Percentiles rank a stretch among this genome's conserved stretches.
These are phyloP conservation scores for Boletellus sp. DNA, from an alignment of 768 basidiomycete species.

Conservation along the genomic window DNA sequence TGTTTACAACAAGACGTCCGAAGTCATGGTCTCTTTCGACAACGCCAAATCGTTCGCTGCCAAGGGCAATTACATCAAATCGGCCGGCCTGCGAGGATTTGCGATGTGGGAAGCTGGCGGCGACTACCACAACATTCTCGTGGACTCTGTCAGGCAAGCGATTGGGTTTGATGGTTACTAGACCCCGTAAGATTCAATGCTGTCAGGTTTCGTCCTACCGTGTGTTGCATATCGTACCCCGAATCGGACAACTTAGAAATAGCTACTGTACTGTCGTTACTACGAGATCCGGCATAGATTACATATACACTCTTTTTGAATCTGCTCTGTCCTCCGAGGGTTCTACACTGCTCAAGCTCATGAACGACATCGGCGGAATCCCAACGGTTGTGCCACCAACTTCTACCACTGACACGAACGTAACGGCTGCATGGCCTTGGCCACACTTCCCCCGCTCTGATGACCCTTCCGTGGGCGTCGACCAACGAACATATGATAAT, in stretches of 20 bases:
- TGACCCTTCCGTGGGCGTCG: constrained; percentile 29
- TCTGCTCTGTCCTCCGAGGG: too few species aligned
- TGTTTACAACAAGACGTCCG: constrained; percentile 53
- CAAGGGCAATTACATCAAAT: constrained; percentile 60
- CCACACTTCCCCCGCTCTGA: constrained; percentile 24
- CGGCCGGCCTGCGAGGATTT: constrained; percentile 55
- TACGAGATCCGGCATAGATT: not conserved
- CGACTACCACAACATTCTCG: constrained; percentile 54
- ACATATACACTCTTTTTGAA: too few species aligned
- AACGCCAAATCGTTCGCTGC: constrained; percentile 52
- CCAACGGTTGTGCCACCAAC: not conserved
- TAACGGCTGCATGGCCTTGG: constrained; percentile 1
- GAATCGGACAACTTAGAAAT: too few species aligned
- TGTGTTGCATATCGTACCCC: too few species aligned
- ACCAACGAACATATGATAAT: constrained; percentile 37
- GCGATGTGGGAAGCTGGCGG: constrained; percentile 71
- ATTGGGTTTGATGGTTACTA: too few species aligned
- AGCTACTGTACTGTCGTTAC: not conserved
- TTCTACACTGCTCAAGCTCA: too few species aligned
- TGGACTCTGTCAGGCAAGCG: constrained; percentile 47
- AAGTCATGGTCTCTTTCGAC: constrained; percentile 66
- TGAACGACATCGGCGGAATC: constrained; percentile 3
- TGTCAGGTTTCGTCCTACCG: too few species aligned
- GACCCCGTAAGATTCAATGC: too few species aligned
- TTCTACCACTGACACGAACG: not conserved